Evolutionary conservation across 1,139 yeast species (phyloP).

Genomic region (Meyerozyma athensensis): DNA sequence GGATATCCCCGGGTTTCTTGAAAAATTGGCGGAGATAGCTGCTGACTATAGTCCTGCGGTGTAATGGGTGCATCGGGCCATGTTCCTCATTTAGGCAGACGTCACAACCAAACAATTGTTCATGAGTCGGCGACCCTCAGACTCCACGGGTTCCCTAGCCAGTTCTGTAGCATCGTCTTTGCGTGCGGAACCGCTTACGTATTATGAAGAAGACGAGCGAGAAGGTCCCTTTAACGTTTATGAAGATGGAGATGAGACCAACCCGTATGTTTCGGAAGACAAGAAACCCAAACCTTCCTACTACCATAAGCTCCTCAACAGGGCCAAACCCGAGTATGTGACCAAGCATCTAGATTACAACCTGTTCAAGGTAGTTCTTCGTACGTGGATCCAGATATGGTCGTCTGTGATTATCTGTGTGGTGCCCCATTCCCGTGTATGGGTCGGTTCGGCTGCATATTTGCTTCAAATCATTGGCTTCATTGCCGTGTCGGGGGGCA

Average conservation of each 20-base stretch:
- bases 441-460: constrained; percentile 30
- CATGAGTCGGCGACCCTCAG: constrained; percentile 2
- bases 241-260: constrained; percentile 2
- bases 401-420: constrained; percentile 21
- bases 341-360: constrained; percentile 22
- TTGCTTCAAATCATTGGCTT: constrained; percentile 27
- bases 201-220: background rate
- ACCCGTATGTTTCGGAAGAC: background rate
- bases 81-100: too few relatives aligned
- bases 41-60: background rate
- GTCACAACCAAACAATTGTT: too few relatives aligned
- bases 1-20: constrained; percentile 13
- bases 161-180: background rate
- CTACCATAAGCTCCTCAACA: constrained; percentile 6
- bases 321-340: constrained; percentile 22
- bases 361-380: constrained; percentile 22
- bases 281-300: background rate
- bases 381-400: constrained; percentile 31
- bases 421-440: constrained; percentile 21
- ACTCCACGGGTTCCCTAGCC: background rate
- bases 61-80: too few relatives aligned
- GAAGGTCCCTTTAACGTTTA: constrained; percentile 2
- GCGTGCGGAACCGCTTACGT: background rate
- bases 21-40: constrained; percentile 2
- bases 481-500: constrained; percentile 26